These are phyloP conservation scores for Pilobolus umbonatus DNA, from an alignment of 192 early-diverging fungal genomes.

Conservation along the genomic window DNA sequence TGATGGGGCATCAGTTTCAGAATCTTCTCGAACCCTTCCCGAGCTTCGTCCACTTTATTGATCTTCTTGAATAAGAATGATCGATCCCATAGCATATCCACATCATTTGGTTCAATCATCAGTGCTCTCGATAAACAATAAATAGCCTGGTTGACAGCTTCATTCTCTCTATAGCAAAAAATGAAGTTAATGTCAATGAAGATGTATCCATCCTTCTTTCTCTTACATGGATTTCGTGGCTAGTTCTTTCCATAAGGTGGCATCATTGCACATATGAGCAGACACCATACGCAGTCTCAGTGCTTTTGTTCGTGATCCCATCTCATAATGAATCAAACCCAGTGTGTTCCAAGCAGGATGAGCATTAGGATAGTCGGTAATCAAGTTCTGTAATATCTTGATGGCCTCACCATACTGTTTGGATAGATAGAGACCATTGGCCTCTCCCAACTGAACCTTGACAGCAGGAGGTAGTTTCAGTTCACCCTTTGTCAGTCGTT, in stretches of 20 bases:
- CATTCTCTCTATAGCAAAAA: constrained; percentile 41
- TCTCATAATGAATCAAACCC: constrained; percentile 85
- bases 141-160: constrained; percentile 70
- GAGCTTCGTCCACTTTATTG: constrained; percentile 47
- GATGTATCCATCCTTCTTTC: not conserved
- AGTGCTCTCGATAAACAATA: constrained; percentile 78
- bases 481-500: constrained; percentile 11
- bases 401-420: constrained; percentile 69
- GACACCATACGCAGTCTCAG: constrained; percentile 82
- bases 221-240: constrained; percentile 64
- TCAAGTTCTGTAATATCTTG: constrained; percentile 70
- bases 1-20: constrained; percentile 60
- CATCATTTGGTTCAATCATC: constrained; percentile 55
- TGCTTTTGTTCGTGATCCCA: constrained; percentile 69
- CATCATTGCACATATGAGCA: constrained; percentile 79
- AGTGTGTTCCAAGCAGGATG: constrained; percentile 84
- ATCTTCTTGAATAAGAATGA: constrained; percentile 58
- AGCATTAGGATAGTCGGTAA: constrained; percentile 65
- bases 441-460: constrained; percentile 63
- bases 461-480: constrained; percentile 39
- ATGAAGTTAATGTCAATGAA: not conserved
- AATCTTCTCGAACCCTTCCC: constrained; percentile 52
- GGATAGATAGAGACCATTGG: constrained; percentile 69
- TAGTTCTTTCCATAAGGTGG: constrained; percentile 76
- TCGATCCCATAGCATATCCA: constrained; percentile 65